Evolutionary conservation across 2,329 filamentous ascomycete species (phyloP), one percentile per base, ranked within the genome.

Genomic region (Pseudogymnoascus sp.): DNA sequence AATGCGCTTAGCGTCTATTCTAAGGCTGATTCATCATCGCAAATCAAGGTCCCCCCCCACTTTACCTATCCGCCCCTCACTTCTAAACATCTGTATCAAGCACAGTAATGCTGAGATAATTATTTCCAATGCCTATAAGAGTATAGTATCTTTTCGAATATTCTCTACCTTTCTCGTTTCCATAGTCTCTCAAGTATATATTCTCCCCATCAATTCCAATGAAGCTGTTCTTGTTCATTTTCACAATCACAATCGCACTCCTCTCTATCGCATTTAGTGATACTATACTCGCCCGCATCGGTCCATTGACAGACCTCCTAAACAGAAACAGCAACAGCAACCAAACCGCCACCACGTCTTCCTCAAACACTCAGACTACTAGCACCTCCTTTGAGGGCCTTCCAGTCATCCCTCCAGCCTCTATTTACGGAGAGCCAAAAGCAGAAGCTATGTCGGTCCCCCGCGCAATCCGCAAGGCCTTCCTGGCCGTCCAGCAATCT

Each of bases 401-500:
- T 12, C 62, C 61, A 33, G 57, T 65, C 23, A 59, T 65, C 15
- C 62, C 63, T 63, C 63, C 64, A n/a, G 41, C 37, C 30, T 21
- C 58, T 35, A 60, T 66, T 4, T 67, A 66, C 60, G 56, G 48
- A 39, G 33, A 57, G 39, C 61, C 63, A 5, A 66, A 65, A 62
- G 8, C 62, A 60, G 62, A 76, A 64, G 77, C 82, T 61, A 88
- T 88, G 81, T 82, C 87, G 41, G 74, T 84, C 63, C 80, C 88
- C 26, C 84, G 94, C 70, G 81, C 85, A 57, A 92, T 97, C 71
- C 84, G 83, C 66, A 89, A 92, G 74, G 84, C 88, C 65, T 92
- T 96, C 74, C 80, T 90, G 45, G 92, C 92, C 62, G 74, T 87
- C 62, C 90, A 96, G 74, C 89, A 95, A 73, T 78, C 89, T 26